phyloP scores from a whole-genome alignment of 2,329 filamentous ascomycete genomes.

The Aspergillus neotritici region DNA sequence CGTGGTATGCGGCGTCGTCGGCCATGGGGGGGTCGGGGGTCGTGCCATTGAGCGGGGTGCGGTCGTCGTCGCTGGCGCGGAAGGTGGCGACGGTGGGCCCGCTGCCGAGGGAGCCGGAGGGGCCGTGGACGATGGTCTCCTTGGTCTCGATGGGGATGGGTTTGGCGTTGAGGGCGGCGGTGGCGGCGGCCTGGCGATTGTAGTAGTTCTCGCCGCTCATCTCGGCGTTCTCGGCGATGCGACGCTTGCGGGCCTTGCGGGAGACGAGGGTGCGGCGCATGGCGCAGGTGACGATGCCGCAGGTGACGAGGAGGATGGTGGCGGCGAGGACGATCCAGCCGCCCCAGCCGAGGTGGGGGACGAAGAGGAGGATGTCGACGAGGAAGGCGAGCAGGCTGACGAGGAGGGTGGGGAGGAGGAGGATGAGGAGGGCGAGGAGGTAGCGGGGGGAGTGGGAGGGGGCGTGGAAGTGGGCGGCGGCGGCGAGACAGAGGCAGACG shows the following conservation, averaged over 20 bases:
- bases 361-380: conserved; percentile 88
- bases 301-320: conserved; percentile 75
- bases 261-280: conserved; percentile 91
- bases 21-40: conserved; percentile 24
- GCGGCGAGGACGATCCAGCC: conserved; percentile 89
- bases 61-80: conserved; percentile 38
- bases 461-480: conserved; percentile 76
- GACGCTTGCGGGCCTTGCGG: conserved; percentile 85
- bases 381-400: conserved; percentile 82
- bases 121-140: conserved; percentile 50
- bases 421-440: conserved; percentile 75
- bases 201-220: conserved; percentile 97
- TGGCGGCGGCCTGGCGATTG: conserved; percentile 49
- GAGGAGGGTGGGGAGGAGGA: conserved; percentile 78
- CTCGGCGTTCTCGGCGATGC: conserved; percentile 88
- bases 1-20: conserved; percentile 11
- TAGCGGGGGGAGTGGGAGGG: conserved; percentile 87
- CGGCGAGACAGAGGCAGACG: conserved; percentile 73
- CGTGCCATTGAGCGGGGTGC: conserved; percentile 34
- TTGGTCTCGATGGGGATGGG: conserved; percentile 49
- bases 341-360: conserved; percentile 89
- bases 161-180: conserved; percentile 18
- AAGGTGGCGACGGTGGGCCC: conserved; percentile 46
- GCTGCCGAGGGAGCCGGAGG: conserved; percentile 49
- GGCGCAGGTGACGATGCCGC: conserved; percentile 81